These are phyloP conservation scores for Leptodermis oblonga DNA, from an alignment of 257 asterid species.

Conservation along the genomic window DNA sequence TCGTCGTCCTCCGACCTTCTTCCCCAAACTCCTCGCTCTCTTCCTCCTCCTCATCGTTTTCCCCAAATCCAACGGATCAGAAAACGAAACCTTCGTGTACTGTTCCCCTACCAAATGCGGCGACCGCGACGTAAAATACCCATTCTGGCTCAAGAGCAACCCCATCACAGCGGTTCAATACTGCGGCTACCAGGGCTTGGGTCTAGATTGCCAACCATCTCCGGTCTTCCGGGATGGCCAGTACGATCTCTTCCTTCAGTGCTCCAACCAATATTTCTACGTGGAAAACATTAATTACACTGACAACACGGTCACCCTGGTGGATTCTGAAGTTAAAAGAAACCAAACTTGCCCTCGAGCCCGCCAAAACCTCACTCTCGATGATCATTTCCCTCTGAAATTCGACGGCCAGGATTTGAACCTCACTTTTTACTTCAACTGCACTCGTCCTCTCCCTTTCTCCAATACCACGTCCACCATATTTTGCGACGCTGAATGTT, in stretches of 20 bases:
- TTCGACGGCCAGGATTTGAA: not conserved
- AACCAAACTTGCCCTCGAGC: slow-evolving; percentile 13
- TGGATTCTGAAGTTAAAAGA: slow-evolving; percentile 1
- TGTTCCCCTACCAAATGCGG: slow-evolving; percentile 13
- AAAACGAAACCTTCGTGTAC: not conserved
- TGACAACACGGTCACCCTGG: not conserved
- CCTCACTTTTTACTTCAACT: slow-evolving; percentile 23
- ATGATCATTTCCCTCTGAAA: slow-evolving; percentile 1
- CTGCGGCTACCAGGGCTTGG: slow-evolving; percentile 33
- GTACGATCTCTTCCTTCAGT: not conserved
- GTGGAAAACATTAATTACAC: slow-evolving; percentile 9
- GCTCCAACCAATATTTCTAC: not conserved
- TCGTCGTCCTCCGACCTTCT: too few species aligned
- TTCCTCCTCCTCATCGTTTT: slow-evolving; percentile 13
- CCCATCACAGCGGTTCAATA: not conserved
- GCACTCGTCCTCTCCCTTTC: not conserved
- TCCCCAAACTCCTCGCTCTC: slow-evolving; percentile 4
- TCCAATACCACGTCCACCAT: not conserved
- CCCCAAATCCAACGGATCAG: slow-evolving; percentile 1
- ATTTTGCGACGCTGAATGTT: slow-evolving; percentile 1
- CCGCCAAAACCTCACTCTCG: slow-evolving; percentile 17
- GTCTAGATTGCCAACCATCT: slow-evolving; percentile 9
- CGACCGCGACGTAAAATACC: slow-evolving; percentile 13
- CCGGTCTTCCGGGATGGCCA: not conserved
- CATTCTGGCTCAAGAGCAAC: slow-evolving; percentile 17